A percentile compares a stretch with the other conserved stretches of the same genome.
These are phyloP conservation scores for Camellia japonica DNA, from an alignment of 148 eudicot species.

Conservation along the genomic window DNA sequence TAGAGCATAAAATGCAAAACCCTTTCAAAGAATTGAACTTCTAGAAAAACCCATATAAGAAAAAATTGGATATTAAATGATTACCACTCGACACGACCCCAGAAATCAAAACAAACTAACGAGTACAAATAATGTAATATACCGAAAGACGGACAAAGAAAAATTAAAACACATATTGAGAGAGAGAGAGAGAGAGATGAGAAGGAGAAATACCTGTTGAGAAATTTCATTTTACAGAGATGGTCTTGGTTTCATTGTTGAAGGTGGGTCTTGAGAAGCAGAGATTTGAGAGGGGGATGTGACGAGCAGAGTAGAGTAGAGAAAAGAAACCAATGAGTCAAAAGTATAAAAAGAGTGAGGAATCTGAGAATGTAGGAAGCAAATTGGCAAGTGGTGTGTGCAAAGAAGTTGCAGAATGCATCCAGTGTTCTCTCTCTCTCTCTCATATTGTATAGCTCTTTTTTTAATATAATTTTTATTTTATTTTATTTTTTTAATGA, in stretches of 20 bases:
- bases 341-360: not conserved
- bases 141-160: not conserved
- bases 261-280: not conserved
- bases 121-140: not conserved
- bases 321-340: not conserved
- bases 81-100: slow-evolving; percentile 7
- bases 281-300: not conserved
- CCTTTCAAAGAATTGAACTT: not conserved
- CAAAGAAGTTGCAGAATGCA: slow-evolving; percentile 25
- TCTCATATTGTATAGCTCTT: not conserved
- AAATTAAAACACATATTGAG: not conserved
- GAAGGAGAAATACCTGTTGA: slow-evolving; percentile 18
- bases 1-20: not conserved
- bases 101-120: not conserved
- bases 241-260: slow-evolving; percentile 15
- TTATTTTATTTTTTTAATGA: no score
- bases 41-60: not conserved
- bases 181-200: not conserved
- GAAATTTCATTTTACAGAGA: slow-evolving; percentile 13
- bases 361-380: slow-evolving; percentile 20
- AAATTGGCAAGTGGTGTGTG: slow-evolving; percentile 13
- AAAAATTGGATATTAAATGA: not conserved
- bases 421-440: slow-evolving; percentile 17
- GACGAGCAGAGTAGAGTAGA: not conserved
- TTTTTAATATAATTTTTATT: no score